Evolutionary conservation across 75 land plant species (phyloP), one percentile per base, ranked within the genome.

Genomic region (Picea glauca): DNA sequence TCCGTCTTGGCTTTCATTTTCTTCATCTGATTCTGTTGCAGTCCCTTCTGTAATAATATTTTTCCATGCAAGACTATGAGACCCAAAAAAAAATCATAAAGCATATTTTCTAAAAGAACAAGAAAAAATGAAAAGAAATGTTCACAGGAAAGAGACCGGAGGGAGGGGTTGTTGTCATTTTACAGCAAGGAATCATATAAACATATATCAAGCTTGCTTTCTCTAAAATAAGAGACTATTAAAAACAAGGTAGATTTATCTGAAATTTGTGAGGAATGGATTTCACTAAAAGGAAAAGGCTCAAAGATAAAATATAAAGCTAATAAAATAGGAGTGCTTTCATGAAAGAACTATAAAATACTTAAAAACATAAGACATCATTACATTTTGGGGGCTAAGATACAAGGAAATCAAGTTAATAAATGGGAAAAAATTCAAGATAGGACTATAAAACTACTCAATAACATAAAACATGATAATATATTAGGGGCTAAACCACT

Each of bases 1-100:
- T 12, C 90, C 92, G 62, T 87, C 90, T 78, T 82, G 91, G 75
- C 95, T 95, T 58, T 83, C 94, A 79, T 88, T 88, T 64, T 94
- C 96, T 43, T 84, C 96, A 86, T 93, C 98, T 50, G 98, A 93
- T 58, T 94, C 98, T 77, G 87, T 85, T 74, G 78, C 95, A 87
- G 88, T 95, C 9, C 94, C 99, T 80, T 89, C 99, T 76, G 93
- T 85, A 76, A 90, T 40, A 64, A 81, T 78, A 77, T 85, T 83
- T 62, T 89, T 84, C 80, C 87, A 89, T 90, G 88, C 4, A 81
- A 59, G 18, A 81, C 46, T 21, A 50, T 57, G 61, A 83, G 13
- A 50, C 38, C 9, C 32, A 0, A 0, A 72, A 18, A 31, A 32
- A 46, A 56, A 26, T 23, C 18, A 17, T 26, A 76, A 21, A 72